phyloP scores from a whole-genome alignment of 176 grass and related monocot genomes.

The Thalia dealbata region DNA sequence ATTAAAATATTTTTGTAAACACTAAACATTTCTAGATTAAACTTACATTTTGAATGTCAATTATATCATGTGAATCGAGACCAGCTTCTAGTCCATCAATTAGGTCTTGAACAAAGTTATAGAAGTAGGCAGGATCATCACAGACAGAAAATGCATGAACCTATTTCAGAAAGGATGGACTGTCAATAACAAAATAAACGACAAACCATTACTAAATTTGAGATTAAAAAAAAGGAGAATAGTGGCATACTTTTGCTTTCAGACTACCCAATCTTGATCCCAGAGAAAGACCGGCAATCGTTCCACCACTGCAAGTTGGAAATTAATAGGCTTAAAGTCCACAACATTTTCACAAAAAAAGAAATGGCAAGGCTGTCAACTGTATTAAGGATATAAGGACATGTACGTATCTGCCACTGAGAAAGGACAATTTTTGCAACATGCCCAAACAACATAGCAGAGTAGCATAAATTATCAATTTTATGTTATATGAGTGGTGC shows the following conservation, averaged over 20 bases:
- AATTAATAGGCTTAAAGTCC: background rate
- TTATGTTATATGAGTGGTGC: background rate
- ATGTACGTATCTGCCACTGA: background rate
- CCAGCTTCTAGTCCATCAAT: slow-evolving; percentile 84
- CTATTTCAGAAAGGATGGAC: slow-evolving; percentile 36
- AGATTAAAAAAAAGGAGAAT: slow-evolving; percentile 13
- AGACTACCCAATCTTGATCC: slow-evolving; percentile 79
- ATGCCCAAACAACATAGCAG: background rate
- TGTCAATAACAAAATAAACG: slow-evolving; percentile 25
- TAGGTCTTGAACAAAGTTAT: slow-evolving; percentile 70
- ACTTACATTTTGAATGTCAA: slow-evolving; percentile 63
- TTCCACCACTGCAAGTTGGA: slow-evolving; percentile 68
- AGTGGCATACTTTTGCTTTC: slow-evolving; percentile 55
- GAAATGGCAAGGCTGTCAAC: background rate
- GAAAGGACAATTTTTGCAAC: background rate
- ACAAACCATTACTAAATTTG: background rate
- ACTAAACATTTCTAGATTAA: too few species aligned
- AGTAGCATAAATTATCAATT: background rate
- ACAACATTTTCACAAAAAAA: background rate
- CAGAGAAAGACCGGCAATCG: slow-evolving; percentile 83
- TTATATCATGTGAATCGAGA: slow-evolving; percentile 72
- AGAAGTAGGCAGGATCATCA: slow-evolving; percentile 84
- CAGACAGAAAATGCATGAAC: slow-evolving; percentile 94
- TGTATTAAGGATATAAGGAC: background rate
- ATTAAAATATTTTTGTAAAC: too few species aligned